These are phyloP conservation scores for Tolypocladium album DNA, from an alignment of 2,329 filamentous ascomycete genomes.

Conservation along the genomic window DNA sequence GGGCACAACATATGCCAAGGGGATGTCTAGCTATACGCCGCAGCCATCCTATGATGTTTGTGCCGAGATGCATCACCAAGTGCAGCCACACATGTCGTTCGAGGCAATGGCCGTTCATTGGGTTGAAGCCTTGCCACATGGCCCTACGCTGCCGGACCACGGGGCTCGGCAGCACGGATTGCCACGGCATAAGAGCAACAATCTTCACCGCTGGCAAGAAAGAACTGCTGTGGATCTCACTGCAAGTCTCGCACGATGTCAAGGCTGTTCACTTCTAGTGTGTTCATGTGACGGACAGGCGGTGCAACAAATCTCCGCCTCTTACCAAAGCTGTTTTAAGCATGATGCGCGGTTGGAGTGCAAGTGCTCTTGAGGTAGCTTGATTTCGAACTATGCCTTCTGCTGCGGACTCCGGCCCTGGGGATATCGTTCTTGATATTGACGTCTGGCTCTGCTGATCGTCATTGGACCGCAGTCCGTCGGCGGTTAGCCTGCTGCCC, in stretches of 20 bases:
- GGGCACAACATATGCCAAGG: neutral
- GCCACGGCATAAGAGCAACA: neutral
- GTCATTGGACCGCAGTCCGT: neutral
- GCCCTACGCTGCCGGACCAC: constrained; percentile 32
- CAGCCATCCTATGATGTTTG: neutral
- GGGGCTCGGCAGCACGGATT: constrained; percentile 9
- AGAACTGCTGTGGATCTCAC: neutral
- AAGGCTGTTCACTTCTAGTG: neutral
- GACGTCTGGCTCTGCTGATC: neutral
- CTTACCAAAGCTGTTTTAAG: neutral
- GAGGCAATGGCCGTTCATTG: constrained; percentile 6
- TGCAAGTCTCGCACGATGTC: neutral
- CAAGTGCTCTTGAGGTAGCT: no score
- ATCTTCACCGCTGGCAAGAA: neutral
- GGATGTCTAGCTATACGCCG: neutral
- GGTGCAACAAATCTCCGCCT: neutral
- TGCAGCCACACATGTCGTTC: neutral
- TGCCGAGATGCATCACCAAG: constrained; percentile 6
- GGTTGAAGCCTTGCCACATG: constrained; percentile 31
- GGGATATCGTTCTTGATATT: neutral
- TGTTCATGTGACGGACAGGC: neutral
- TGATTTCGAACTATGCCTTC: no score
- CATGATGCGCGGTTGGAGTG: neutral
- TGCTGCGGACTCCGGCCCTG: neutral
- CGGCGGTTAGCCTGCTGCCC: constrained; percentile 13